Evolutionary conservation across 2,329 filamentous ascomycete genomes (phyloP).

Genomic region (Fusarium sp.): DNA sequence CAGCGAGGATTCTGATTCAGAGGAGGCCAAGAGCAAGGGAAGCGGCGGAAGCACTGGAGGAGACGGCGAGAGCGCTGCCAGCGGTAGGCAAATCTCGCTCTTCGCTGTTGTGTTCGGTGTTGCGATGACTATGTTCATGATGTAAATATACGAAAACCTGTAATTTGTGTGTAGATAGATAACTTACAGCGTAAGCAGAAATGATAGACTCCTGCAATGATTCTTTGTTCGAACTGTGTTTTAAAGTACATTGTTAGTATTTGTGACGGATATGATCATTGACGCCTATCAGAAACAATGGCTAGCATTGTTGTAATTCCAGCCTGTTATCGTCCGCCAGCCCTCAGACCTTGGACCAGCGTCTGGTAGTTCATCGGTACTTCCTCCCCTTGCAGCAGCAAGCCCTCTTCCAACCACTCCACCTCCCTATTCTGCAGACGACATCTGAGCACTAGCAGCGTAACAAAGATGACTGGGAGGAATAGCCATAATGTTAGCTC

Average conservation of each 20-base stretch:
- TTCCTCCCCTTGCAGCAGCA: slow-evolving; percentile 27
- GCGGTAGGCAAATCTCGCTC: slow-evolving; percentile 14
- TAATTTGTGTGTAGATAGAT: slow-evolving; percentile 6
- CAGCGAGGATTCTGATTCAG: slow-evolving; percentile 19
- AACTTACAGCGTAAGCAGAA: slow-evolving; percentile 15
- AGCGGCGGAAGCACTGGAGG: slow-evolving; percentile 9
- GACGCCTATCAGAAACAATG: not conserved
- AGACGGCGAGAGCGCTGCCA: slow-evolving; percentile 16
- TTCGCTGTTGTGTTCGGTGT: slow-evolving; percentile 27
- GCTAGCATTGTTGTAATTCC: not conserved
- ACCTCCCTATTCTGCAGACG: slow-evolving; percentile 24
- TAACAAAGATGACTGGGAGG: slow-evolving; percentile 31
- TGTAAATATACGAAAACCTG: slow-evolving; percentile 33
- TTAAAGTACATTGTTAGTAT: slow-evolving; percentile 3
- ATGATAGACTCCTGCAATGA: not conserved
- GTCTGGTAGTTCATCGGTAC: slow-evolving; percentile 19
- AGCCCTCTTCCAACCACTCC: slow-evolving; percentile 31
- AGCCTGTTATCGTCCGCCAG: not conserved
- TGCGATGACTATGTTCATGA: slow-evolving; percentile 28
- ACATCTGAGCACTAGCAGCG: slow-evolving; percentile 16
- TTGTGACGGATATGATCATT: not conserved
- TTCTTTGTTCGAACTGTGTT: not conserved
- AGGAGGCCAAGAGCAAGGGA: slow-evolving; percentile 24
- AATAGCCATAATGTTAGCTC: slow-evolving; percentile 37
- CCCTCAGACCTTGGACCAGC: not conserved